Evolutionary conservation across 257 asterid genomes (phyloP).

Genomic region (Fraxinus quadrangulata): DNA sequence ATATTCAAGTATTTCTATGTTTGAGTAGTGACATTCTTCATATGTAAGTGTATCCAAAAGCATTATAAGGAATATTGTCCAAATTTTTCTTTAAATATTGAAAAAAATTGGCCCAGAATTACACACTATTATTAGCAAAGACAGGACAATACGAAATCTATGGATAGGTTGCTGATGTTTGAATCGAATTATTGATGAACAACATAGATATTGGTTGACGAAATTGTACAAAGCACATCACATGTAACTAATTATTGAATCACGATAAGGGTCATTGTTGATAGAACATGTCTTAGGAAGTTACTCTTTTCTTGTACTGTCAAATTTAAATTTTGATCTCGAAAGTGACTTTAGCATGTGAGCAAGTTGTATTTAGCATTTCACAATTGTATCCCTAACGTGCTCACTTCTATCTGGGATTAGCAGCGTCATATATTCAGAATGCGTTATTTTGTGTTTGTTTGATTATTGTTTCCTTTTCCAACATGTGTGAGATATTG

Average conservation of each 20-base stretch:
- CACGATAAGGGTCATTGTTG: background rate
- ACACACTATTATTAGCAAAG: background rate
- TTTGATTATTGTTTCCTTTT: background rate
- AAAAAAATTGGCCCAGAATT: background rate
- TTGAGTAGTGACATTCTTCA: background rate
- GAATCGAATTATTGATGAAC: background rate
- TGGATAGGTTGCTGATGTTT: background rate
- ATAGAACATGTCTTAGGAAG: background rate
- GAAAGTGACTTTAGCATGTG: background rate
- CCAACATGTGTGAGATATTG: background rate
- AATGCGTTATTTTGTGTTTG: background rate
- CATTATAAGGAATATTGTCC: background rate
- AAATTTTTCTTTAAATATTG: background rate
- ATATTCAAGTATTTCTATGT: background rate
- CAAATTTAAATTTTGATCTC: background rate
- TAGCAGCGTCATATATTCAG: background rate
- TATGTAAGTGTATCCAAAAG: background rate
- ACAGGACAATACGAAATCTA: background rate
- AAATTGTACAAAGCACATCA: background rate
- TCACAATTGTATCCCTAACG: background rate
- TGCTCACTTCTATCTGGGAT: background rate
- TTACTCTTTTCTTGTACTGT: background rate
- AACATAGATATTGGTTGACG: background rate
- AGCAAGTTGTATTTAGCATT: background rate
- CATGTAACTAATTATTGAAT: background rate